Base-by-base conservation (phyloP, 768 basidiomycete genomes). In the Tylopilus sp. region DNA sequence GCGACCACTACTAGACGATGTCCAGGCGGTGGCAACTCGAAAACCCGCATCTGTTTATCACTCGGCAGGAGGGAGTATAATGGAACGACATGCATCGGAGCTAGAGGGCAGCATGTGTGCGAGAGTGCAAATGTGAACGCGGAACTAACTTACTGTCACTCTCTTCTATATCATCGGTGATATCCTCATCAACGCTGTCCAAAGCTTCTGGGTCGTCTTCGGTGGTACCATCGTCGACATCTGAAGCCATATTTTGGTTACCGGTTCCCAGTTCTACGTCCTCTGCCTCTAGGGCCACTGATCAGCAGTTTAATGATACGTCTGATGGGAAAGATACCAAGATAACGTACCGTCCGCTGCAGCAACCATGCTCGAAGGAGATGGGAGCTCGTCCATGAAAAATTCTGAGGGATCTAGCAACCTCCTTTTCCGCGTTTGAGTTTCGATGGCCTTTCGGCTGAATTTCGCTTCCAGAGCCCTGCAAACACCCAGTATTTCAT, bases 11-110 rank as follows among this genome's bases (percentile, higher is more conserved):
- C 94, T 4, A 99, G 77, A 31, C 97, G 88, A 52, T 76, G 73
- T 6, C 86, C 89, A 5, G 75, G 69, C 4, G 97, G 97, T 12
- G 95, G 92, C 1, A 85, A 75, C 52, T 85, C 73, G 65, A 99
- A 99, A 3, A 98, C 95, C 18, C 78, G 78, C 88, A 98, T 93
- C 64, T 99, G 97, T 67, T 92, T 91, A 49, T 98, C 94, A 52
- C 86, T 92, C 2, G 97, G 78, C 3, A 98, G 74, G 4, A 98
- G 75, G 4, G 97, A 97, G 70, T 98, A 98, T 2, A 99, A 72
- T 0, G 97, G 95, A 1, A 99, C 80, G 44, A 99, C 77, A 62
- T 98, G 90, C 88, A 99, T 91, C 2, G 95, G 93, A 13, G 78
- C 94, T 98, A 53, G 41, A 41, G 36, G 22, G 25, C 11, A 10